Base-by-base conservation (phyloP, 306 rosid species). In the Cucumis hystrix region DNA sequence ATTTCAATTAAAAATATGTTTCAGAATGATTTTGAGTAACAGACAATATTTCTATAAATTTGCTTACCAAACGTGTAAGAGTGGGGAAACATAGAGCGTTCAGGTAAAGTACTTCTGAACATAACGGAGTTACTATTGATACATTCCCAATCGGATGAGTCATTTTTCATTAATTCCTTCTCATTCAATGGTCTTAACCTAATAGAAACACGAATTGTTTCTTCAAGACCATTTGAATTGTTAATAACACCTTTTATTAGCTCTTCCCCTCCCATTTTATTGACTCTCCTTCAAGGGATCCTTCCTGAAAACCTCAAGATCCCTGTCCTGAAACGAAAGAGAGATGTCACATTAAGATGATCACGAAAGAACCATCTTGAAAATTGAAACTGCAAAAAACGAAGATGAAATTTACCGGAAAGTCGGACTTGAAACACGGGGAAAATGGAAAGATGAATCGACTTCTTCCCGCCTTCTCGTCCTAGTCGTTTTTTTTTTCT, bases 181-280 rank as follows among this genome's bases (percentile, higher is more conserved):
- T 83, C 90, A 71, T 88, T 95, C 89, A 90, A 77, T 13, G 97
- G 97, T 47, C 97, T 90, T 71, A 95, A 82, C 80, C 99, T 82
- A 58, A 95, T 86, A 1, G 97, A 86, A 77, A 90, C 97, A 30
- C 88, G 80, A 49, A 95, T 86, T 11, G 76, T 90, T 89, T 94
- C 97, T 52, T 86, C 92, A 28, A 62, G 59, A 6, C 71, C 79
- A 78, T 85, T 82, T 17, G 83, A 75, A 6, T 54, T 69, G 62
- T 64, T 61, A 5, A 25, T 5, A 35, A 73, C 77, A 28, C 81
- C 83, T 9, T 3, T 55, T n/a, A 68, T 18, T 64, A 39, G 79
- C 62, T 82, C 87, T 77, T 78, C 82, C 14, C 49, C 64, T 17
- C n/a, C 72, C 81, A 72, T 83, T 33, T 33, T 43, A 20, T 56